These are phyloP conservation scores for Suillus subluteus DNA, from an alignment of 768 basidiomycete genomes.

Conservation along the genomic window DNA sequence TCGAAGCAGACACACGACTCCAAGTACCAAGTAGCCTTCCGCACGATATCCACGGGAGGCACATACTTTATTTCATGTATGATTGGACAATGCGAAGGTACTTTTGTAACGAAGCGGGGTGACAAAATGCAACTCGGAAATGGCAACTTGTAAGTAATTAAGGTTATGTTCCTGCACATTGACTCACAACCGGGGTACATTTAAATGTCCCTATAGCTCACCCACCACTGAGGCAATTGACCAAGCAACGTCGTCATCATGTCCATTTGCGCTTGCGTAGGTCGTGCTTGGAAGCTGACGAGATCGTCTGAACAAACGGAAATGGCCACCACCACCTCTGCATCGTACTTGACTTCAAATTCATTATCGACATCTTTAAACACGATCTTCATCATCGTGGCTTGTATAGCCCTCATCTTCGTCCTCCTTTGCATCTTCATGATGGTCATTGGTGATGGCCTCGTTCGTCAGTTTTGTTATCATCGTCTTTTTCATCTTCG, in stretches of 20 bases:
- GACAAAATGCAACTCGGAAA: no score
- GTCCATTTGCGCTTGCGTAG: neutral
- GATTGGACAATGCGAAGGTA: no score
- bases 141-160: no score
- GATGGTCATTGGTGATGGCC: neutral
- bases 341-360: neutral
- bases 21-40: no score
- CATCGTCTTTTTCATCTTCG: neutral
- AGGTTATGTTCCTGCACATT: no score
- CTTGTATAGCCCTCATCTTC: conserved; percentile 1
- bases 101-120: no score
- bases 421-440: neutral
- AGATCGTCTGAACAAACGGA: conserved; percentile 1
- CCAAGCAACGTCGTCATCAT: neutral
- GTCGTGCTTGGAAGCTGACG: neutral
- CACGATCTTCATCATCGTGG: neutral
- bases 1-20: no score
- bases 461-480: neutral
- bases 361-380: neutral
- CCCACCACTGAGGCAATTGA: neutral
- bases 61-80: no score
- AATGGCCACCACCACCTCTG: neutral
- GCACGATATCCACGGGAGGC: no score
- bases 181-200: no score
- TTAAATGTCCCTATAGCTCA: neutral